Conservation (phyloP, 495 filamentous ascomycete genomes). For the Xylaria cubensis region DNA sequence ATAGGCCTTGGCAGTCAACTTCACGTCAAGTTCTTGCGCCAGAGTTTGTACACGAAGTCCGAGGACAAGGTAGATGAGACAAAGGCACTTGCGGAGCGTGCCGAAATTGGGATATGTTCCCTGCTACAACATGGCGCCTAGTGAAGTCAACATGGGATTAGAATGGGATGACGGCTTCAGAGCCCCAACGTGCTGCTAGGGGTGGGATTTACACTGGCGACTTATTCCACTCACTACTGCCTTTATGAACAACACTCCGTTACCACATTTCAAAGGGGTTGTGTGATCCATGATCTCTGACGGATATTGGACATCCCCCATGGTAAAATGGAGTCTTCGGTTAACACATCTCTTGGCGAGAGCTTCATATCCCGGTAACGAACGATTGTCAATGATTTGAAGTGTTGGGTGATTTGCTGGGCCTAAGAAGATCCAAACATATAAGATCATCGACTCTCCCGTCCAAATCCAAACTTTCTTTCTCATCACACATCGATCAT, state of each 20-base stretch:
- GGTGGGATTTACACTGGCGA: not conserved
- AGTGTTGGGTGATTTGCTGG: conserved; percentile 32
- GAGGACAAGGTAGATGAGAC: not conserved
- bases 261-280: conserved; percentile 11
- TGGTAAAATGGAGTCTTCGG: conserved; percentile 37
- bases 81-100: not conserved
- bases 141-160: not conserved
- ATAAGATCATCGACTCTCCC: conserved; percentile 39
- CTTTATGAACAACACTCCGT: not conserved
- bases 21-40: not conserved
- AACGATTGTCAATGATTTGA: conserved; percentile 24
- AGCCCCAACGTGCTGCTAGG: not conserved
- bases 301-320: not conserved
- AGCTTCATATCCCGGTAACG: conserved; percentile 25
- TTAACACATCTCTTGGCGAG: conserved; percentile 17
- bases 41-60: not conserved
- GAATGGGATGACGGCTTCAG: not conserved
- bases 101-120: not conserved
- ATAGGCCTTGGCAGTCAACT: conserved; percentile 13
- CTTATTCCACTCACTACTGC: not conserved
- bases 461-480: conserved; percentile 30
- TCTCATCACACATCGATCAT: conserved; percentile 42
- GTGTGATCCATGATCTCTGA: conserved; percentile 1
- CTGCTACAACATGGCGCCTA: not conserved
- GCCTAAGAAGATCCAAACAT: conserved; percentile 35